Base-by-base conservation (phyloP, 2,329 filamentous ascomycete genomes). In the Cytospora chrysosperma region DNA sequence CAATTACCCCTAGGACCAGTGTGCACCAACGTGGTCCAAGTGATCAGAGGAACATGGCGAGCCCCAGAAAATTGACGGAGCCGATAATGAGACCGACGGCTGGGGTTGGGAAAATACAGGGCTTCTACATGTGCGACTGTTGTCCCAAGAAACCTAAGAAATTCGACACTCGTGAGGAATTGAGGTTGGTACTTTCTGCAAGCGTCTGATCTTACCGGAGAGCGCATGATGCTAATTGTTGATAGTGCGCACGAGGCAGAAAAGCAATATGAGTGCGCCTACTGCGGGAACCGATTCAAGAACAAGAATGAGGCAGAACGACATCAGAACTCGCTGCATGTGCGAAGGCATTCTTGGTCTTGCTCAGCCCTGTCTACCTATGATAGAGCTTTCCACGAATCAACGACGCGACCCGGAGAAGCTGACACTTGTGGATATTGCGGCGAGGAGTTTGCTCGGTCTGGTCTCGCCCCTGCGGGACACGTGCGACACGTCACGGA, bases 261-360 rank as follows among this genome's bases (percentile, higher is more conserved):
- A 76, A 98, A 98, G 76, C 94, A 98, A 76, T 98, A 97, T 75
- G 91, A 91, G 67, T 98, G 94, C 76, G 85, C 87, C 30, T 98
- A 92, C 74, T 98, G 94, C 75, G 90, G 90, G 50, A 97, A 97
- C 74, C 88, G 94, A 13, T 98, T 98, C 81, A 98, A 98, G 78
- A 98, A 98, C 79, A 98, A 98, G 78, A 98, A 98, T 71, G 95
- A 98, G 78, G 93, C 93, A 2, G 94, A 98, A 76, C 87, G 95
- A 34, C 94, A 98, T 74, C 93, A 97, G 72, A 98, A 97, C 72
- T 97, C 93, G 17, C 85, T 98, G 13, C 94, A 98, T 75, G 84
- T 98, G 10, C 88, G 94, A 37, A 88, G 90, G 27, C 93, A 98
- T 77, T 97, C 93, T 56, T 99, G 95, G 95, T 97, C 94, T 13